A percentile compares a stretch with the other conserved stretches of the same genome.
phyloP scores from a whole-genome alignment of 805 yeast species.

The Metschnikowia drakensbergensis region DNA sequence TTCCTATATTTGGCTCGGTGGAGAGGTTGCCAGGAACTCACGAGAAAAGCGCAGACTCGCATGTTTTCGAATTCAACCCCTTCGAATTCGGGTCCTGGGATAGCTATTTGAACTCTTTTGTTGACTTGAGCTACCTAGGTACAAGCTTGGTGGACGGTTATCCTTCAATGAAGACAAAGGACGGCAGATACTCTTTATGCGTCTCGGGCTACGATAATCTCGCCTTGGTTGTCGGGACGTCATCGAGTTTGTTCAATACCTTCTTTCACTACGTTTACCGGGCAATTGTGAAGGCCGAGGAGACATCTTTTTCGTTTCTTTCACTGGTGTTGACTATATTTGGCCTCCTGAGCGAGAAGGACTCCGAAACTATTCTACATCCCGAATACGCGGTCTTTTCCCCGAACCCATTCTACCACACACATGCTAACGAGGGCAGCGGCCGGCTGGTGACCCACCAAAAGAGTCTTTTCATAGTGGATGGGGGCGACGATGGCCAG shows the following conservation, averaged over 20 bases:
- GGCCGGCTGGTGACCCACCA: conserved; percentile 17
- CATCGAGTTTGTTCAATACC: conserved; percentile 57
- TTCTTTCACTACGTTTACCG: conserved; percentile 48
- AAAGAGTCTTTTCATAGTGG: conserved; percentile 33
- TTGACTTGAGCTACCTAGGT: conserved; percentile 52
- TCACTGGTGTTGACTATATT: conserved; percentile 14
- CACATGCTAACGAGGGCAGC: background rate
- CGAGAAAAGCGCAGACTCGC: conserved; percentile 34
- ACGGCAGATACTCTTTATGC: conserved; percentile 35
- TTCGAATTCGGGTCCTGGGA: conserved; percentile 73
- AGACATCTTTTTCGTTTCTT: conserved; percentile 8
- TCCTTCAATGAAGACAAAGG: conserved; percentile 25
- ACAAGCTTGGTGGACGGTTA: conserved; percentile 43
- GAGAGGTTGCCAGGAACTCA: conserved; percentile 36
- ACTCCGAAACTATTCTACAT: conserved; percentile 34
- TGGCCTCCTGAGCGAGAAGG: conserved; percentile 10
- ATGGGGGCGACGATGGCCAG: conserved; percentile 50
- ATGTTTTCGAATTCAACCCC: conserved; percentile 57
- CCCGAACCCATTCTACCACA: conserved; percentile 56
- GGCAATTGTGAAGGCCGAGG: conserved; percentile 20
- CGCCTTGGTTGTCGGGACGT: conserved; percentile 59
- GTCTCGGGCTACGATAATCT: conserved; percentile 53
- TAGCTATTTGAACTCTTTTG: conserved; percentile 41
- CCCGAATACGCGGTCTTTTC: conserved; percentile 59
- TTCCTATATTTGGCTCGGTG: conserved; percentile 44